Conservation (phyloP, 345 rosid species). For the Anacardium occidentale region DNA sequence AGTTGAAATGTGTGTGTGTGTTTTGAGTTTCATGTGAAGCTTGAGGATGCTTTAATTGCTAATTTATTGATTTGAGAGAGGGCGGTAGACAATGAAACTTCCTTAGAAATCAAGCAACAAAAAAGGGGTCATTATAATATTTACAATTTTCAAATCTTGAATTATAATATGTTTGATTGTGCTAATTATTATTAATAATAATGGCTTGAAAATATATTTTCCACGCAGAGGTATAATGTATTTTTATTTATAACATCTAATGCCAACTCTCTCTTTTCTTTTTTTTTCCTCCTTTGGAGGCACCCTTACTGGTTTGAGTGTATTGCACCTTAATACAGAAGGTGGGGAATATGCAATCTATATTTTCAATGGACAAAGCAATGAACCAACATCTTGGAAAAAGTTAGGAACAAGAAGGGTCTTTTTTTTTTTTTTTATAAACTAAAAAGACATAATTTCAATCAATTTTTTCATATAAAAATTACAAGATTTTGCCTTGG, state of each 20-base stretch:
- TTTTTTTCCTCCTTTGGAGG: constrained; percentile 1
- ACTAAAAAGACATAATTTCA: no score
- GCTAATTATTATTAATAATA: constrained; percentile 27
- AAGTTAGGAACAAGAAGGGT: neutral
- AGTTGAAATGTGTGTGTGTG: constrained; percentile 22
- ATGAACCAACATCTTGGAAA: constrained; percentile 21
- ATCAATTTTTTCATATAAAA: no score
- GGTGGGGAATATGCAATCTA: constrained; percentile 44
- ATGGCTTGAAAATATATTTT: constrained; percentile 23
- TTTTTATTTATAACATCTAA: constrained; percentile 1
- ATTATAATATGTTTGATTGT: constrained; percentile 40
- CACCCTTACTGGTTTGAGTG: constrained; percentile 31
- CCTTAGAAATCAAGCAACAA: constrained; percentile 54
- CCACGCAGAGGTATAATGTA: constrained; percentile 8
- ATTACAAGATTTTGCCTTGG: no score
- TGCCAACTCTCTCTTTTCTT: constrained; percentile 2
- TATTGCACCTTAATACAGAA: constrained; percentile 24
- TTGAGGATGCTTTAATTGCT: constrained; percentile 30
- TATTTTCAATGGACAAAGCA: constrained; percentile 45
- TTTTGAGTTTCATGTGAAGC: constrained; percentile 29
- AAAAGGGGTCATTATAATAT: constrained; percentile 19
- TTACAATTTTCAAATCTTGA: constrained; percentile 34
- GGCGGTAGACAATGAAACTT: constrained; percentile 42
- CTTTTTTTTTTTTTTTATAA: no score
- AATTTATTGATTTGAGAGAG: constrained; percentile 26